Base-by-base conservation (phyloP, 805 yeast genomes). In the Isabelozyma pseudorhagii region DNA sequence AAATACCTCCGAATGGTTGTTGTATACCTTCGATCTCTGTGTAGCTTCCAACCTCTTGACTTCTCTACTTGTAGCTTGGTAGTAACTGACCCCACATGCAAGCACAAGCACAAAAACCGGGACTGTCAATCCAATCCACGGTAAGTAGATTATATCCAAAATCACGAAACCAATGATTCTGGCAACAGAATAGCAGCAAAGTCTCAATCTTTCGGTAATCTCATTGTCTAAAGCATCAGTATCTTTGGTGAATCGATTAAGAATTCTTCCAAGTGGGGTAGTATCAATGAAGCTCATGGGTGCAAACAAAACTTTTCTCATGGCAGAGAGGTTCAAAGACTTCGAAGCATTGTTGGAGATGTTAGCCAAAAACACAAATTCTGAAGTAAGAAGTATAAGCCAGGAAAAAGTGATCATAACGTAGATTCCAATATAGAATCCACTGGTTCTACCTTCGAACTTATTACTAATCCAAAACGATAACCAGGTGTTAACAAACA, bases 241-340 rank as follows among this genome's bases (percentile, higher is more conserved):
- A 64, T 89, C 96, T 58, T 87, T 87, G 3, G 96, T 87, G 66
- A 89, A 89, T 55, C 96, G 73, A 67, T 88, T 89, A 59, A 89
- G 67, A 49, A 89, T 82, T 52, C 96, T 75, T 2, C 96, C 96
- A 72, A 87, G 75, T n/a, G 96, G 96, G 0, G 93, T 85, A 10
- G 88, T 80, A 60, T 89, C 96, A 64, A 88, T 75, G 62, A 81
- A 89, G 1, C 83, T 67, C 90, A 87, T 87, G 39, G 94, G 93
- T 1, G 91, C 81, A 50, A 81, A 82, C 52, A 89, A 67, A 7
- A 89, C 70, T 36, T 71, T 75, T 42, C 72, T 67, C 47, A 83
- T 74, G 0, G 93, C 91, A 45, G 55, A 54, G 38, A 82, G 66
- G 60, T 87, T 87, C 58, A 89, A 67, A n/a, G 58, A 62, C 47